phyloP scores from a whole-genome alignment of 257 asterid genomes.

The Lantana camara region DNA sequence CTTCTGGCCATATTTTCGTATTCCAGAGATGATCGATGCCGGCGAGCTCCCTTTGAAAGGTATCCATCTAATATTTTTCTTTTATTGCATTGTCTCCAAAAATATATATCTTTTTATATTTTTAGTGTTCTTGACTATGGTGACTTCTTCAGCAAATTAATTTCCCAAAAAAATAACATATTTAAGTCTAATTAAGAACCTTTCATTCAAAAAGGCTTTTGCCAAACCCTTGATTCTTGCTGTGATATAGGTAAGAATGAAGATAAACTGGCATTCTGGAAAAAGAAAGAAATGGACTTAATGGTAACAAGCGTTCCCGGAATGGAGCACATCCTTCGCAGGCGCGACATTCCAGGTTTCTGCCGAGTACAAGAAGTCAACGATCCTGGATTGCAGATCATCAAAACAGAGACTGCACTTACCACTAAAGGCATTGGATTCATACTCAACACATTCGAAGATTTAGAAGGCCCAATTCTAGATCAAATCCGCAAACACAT shows the following conservation, averaged over 20 bases:
- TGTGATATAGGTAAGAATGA: slow-evolving; percentile 33
- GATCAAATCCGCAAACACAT: slow-evolving; percentile 39
- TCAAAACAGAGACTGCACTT: slow-evolving; percentile 31
- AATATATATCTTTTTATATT: too few species aligned
- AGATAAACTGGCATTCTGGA: slow-evolving; percentile 34
- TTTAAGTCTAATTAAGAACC: too few species aligned
- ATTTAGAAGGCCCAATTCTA: slow-evolving; percentile 46
- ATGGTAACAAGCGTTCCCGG: slow-evolving; percentile 40
- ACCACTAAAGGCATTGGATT: slow-evolving; percentile 41
- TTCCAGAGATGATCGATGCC: slow-evolving; percentile 50
- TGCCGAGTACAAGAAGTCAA: slow-evolving; percentile 22
- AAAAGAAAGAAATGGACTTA: slow-evolving; percentile 34
- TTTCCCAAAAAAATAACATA: too few species aligned
- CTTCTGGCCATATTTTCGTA: slow-evolving; percentile 54
- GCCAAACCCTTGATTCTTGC: too few species aligned
- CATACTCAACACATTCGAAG: slow-evolving; percentile 62
- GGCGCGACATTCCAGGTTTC: slow-evolving; percentile 27
- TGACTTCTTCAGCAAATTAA: too few species aligned
- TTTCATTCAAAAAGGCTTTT: too few species aligned
- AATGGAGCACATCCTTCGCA: slow-evolving; percentile 32
- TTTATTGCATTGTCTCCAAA: too few species aligned
- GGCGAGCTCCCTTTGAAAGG: slow-evolving; percentile 50
- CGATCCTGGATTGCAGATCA: slow-evolving; percentile 25
- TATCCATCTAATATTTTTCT: slow-evolving; percentile 15
- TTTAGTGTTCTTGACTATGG: too few species aligned